Base-by-base conservation (phyloP, 371 early-diverging fungal genomes). In the Gilbertella persicaria region DNA sequence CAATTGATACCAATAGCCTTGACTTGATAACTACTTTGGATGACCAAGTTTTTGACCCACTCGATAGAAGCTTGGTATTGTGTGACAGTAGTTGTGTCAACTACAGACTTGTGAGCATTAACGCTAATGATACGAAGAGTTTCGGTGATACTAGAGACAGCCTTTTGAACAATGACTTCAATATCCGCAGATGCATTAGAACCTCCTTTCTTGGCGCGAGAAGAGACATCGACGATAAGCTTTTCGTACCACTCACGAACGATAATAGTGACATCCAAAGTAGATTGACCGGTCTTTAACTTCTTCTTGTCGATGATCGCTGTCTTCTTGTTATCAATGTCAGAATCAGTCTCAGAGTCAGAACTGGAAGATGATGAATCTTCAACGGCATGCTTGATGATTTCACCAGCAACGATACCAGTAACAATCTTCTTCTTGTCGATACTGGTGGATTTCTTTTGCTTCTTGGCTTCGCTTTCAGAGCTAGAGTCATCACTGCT, bases 131-230 rank as follows among this genome's bases (percentile, higher is more conserved):
- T 16, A n/a, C 42, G 50, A 24, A 67, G 47, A 9, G 47, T 60
- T 37, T 67, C 54, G 13, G 45, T 51, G 38, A 67, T 57, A 3
- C 17, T 36, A 30, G 48, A 36, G 16, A 40, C 59, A 42, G 69
- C 53, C 44, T 66, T 58, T 21, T 57, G 48, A 49, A 69, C 57
- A 44, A 69, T 64, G 5, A 50, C 30, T 26, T 72, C 68, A 47
- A 72, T 67, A 19, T 73, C 73, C 14, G 53, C 38, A 13, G 30
- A 37, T 23, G 60, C 57, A 16, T 44, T 53, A 5, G 62, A 58
- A 8, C 73, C 69, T 36, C 73, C 67, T 38, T 64, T 45, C 50
- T 63, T 66, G 21, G 66, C 60, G 13, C 73, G 53, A 28, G 46
- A 41, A 24, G 69, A 63, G 5, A 73, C 58, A 45, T 68, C 69